Evolutionary conservation across 345 rosid genomes (phyloP).

Genomic region (Eucalyptus pumila): DNA sequence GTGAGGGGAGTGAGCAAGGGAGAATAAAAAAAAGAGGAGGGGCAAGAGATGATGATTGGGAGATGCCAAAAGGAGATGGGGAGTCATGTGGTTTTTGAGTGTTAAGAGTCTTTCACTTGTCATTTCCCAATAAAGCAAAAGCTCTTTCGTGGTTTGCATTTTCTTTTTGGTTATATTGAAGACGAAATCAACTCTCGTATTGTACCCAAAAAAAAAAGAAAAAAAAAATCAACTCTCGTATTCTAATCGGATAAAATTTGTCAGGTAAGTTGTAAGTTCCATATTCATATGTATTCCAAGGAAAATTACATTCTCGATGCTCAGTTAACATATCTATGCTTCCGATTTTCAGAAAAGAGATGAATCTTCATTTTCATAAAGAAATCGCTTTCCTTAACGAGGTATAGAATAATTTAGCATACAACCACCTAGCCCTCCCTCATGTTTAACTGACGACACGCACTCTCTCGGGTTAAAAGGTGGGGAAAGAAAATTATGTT

Average conservation of each 20-base stretch:
- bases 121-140: conserved; percentile 16
- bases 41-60: neutral
- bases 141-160: neutral
- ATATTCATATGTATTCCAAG: neutral
- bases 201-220: too few relatives aligned
- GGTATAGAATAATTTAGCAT: neutral
- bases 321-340: neutral
- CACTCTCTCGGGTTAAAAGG: neutral
- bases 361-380: neutral
- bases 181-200: neutral
- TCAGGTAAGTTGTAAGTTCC: neutral
- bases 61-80: neutral
- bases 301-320: neutral
- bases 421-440: neutral
- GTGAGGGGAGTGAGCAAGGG: neutral
- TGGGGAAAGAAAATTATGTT: neutral
- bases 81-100: neutral
- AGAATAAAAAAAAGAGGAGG: neutral
- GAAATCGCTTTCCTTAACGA: neutral
- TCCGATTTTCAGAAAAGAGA: neutral
- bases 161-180: neutral
- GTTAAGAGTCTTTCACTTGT: conserved; percentile 1
- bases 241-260: neutral
- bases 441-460: neutral
- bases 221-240: neutral